Evolutionary conservation across 805 yeast genomes (phyloP), one percentile per base, ranked within the genome.

Genomic region (Candida maris): DNA sequence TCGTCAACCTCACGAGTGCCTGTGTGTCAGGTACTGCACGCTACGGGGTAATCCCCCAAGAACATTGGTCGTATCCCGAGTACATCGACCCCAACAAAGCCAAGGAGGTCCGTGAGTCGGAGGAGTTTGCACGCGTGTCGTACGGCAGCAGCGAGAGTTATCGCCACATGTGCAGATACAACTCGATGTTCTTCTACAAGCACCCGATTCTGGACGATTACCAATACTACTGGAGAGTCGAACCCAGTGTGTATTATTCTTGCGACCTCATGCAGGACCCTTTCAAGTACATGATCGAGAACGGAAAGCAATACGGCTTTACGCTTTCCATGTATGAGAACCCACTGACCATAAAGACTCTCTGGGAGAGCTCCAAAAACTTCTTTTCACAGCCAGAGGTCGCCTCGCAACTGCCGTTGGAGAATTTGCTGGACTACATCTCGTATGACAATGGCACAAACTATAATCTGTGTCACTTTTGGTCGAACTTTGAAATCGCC

Each of bases 401-500:
- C 12, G n/a, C 21, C 16, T 13, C 31, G 6, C 29, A 35, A n/a
- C 21, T 56, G 19, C 57, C 57, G 5, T 42, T 43, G n/a, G 50
- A 55, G 17, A 77, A 76, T 49, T 61, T 80, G 49, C 46, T 76
- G 56, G 73, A 72, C 26, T 85, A 81, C 61, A 63, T 85, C 32
- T 71, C 82, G 35, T 73, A 78, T 51, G 86, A 85, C 58, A 52
- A 58, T 17, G 91, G 91, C 27, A 57, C 59, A 17, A 65, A 76
- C 1, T 85, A 79, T 59, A 84, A 83, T 51, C 51, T 75, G 52
- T 85, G 95, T 56, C 95, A 85, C 59, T 85, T 79, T 59, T 85
- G 94, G 93, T 69, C 86, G 5, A 82, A 82, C 57, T 82, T 82
- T 49, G 89, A 82, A 62, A 67, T 85, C 36, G 93, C 84, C 2